Evolutionary conservation across 1,284 basidiomycete genomes (phyloP), one percentile per base, ranked within the genome.

Genomic region (Marasmius fiardii): DNA sequence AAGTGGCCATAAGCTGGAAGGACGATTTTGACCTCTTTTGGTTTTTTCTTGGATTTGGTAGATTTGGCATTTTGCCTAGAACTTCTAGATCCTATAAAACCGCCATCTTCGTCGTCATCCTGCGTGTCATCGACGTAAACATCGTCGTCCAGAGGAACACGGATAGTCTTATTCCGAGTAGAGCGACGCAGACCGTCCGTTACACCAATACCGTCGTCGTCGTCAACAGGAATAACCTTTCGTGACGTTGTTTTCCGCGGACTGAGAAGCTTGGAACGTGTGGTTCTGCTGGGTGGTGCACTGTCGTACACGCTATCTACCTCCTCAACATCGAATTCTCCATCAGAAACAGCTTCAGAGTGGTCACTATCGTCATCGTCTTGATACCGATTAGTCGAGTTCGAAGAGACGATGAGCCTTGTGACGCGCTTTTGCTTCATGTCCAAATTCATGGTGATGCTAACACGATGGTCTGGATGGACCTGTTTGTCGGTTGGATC

Each of bases 1-100:
- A 91, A 76, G 64, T 76, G 72, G 16, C 90, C 89, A 65, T 90
- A 90, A 2, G 81, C 82, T 53, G 87, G 82, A 14, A 77, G 77
- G 7, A 79, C 72, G 41, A 70, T 71, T 62, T 74, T 76, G 18
- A 68, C 65, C 21, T 63, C 63, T 48, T 53, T n/a, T n/a, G n/a
- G n/a, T n/a, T n/a, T 58, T 60, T 71, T 71, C 68, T 71, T 70
- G 60, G 66, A 64, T 54, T 57, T 58, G 23, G 61, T 59, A 35
- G 53, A 62, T 59, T 58, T 63, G 49, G 23, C 58, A 55, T 65
- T 68, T 44, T 39, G 58, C 16, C 60, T 63, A 20, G 54, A 20
- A 55, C 57, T 20, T 57, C 58, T 55, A 51, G 58, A 33, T 64
- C 63, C 23, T n/a, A n/a, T 16, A 52, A 64, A 66, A 23, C 28